Conservation (phyloP, 2,329 filamentous ascomycete species). For the Cladophialophora immunda region DNA sequence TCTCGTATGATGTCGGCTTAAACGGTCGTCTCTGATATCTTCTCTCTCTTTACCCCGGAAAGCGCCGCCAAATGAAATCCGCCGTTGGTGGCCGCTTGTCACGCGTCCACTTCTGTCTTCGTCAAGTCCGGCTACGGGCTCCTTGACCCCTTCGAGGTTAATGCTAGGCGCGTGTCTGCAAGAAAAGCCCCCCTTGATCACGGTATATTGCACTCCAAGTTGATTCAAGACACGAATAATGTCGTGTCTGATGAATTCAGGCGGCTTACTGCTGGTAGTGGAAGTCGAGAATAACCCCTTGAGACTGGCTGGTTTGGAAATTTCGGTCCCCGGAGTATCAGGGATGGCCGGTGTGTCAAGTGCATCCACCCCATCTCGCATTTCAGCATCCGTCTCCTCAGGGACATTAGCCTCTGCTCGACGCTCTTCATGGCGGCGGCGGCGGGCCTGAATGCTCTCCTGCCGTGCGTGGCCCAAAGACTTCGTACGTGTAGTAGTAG, state of each 20-base stretch:
- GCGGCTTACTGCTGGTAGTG: constrained; percentile 91
- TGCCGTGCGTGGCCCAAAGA: constrained; percentile 87
- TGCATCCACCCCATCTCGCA: constrained; percentile 64
- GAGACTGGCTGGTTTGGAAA: constrained; percentile 87
- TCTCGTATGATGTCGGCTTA: constrained; percentile 53
- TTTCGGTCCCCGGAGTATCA: constrained; percentile 71
- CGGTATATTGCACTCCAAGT: constrained; percentile 86
- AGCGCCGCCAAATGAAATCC: constrained; percentile 81
- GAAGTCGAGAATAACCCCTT: constrained; percentile 98
- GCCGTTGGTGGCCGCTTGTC: constrained; percentile 71
- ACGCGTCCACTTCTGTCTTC: constrained; percentile 56
- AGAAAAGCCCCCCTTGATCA: constrained; percentile 92
- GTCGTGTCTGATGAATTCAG: constrained; percentile 84
- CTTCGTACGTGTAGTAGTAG: constrained; percentile 75
- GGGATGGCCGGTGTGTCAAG: constrained; percentile 56
- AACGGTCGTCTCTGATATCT: constrained; percentile 69
- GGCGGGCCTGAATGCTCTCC: constrained; percentile 89
- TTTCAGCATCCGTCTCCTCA: constrained; percentile 88
- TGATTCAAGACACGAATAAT: constrained; percentile 89
- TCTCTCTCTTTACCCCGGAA: constrained; percentile 73
- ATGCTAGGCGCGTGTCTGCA: constrained; percentile 91
- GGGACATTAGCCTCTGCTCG: constrained; percentile 77
- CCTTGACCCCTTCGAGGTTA: constrained; percentile 77
- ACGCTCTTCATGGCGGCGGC: constrained; percentile 73
- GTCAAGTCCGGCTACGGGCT: constrained; percentile 50